These are phyloP conservation scores for Lactarius hengduanensis DNA, from an alignment of 768 basidiomycete species.

Conservation along the genomic window DNA sequence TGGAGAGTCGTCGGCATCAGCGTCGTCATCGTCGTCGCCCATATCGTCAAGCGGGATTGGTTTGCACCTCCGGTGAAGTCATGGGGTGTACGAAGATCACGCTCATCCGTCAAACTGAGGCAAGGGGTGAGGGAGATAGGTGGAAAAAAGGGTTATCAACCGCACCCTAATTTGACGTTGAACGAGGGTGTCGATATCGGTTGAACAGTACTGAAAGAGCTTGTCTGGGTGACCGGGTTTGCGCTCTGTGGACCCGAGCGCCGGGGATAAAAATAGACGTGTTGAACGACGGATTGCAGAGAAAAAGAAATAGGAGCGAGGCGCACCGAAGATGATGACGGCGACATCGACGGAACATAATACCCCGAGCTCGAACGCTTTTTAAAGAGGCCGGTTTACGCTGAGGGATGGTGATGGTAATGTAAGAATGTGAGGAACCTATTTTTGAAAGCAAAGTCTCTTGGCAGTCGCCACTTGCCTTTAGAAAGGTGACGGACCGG, in stretches of 20 bases:
- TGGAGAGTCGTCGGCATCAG: slow-evolving; percentile 25
- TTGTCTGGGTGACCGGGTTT: slow-evolving; percentile 76
- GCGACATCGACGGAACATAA: slow-evolving; percentile 87
- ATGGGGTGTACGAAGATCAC: slow-evolving; percentile 47
- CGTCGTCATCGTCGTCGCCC: slow-evolving; percentile 36
- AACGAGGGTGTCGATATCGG: slow-evolving; percentile 66
- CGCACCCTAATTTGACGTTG: slow-evolving; percentile 60
- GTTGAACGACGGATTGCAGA: neutral
- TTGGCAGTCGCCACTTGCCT: slow-evolving; percentile 48
- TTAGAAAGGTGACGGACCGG: slow-evolving; percentile 87
- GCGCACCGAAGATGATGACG: slow-evolving; percentile 79
- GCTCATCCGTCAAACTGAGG: slow-evolving; percentile 51
- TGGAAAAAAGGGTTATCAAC: neutral
- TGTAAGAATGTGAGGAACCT: slow-evolving; percentile 54
- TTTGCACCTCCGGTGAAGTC: slow-evolving; percentile 44
- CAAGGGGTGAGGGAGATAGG: neutral
- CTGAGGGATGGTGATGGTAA: slow-evolving; percentile 48
- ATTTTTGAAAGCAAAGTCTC: slow-evolving; percentile 35
- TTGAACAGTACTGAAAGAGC: slow-evolving; percentile 79
- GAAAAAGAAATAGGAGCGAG: slow-evolving; percentile 30
- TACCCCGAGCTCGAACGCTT: slow-evolving; percentile 88
- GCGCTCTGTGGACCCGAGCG: slow-evolving; percentile 51
- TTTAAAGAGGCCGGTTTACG: slow-evolving; percentile 88
- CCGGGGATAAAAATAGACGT: slow-evolving; percentile 43
- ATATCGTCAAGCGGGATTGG: slow-evolving; percentile 38